Conservation (phyloP, 2,329 filamentous ascomycete genomes). For the Gyromitra esculenta region DNA sequence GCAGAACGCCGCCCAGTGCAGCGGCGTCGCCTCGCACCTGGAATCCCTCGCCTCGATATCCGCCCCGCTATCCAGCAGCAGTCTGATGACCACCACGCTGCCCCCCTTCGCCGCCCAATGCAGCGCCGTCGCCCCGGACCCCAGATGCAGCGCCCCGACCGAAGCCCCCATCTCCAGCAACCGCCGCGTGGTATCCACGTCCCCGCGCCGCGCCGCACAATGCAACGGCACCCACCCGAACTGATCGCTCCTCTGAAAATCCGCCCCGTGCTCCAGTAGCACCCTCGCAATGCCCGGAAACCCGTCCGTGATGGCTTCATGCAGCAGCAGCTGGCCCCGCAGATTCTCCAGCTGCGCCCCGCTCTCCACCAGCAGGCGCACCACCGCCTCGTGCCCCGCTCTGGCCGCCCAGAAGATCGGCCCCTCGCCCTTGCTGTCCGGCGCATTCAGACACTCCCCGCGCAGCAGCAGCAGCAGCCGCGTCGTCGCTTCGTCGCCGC, state of each 20-base stretch:
- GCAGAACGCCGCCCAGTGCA: constrained; percentile 30
- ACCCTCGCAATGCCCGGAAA: background rate
- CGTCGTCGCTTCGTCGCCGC: background rate
- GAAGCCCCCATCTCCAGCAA: background rate
- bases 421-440: background rate
- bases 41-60: constrained; percentile 2
- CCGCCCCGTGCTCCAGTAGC: constrained; percentile 4
- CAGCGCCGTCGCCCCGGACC: constrained; percentile 3
- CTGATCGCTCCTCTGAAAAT: background rate
- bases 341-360: constrained; percentile 17
- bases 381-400: background rate
- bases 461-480: background rate
- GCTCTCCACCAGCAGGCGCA: background rate
- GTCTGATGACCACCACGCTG: background rate
- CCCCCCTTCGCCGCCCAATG: constrained; percentile 16
- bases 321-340: constrained; percentile 7
- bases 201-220: constrained; percentile 11
- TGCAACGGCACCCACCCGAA: constrained; percentile 19
- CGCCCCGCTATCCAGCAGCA: constrained; percentile 8
- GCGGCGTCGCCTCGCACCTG: constrained; percentile 16
- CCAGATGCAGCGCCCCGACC: background rate
- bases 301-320: background rate
- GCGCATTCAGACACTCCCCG: background rate
- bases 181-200: background rate
- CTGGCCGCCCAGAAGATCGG: constrained; percentile 10